phyloP scores from a whole-genome alignment of 2,329 filamentous ascomycete species.

The Colletotrichum melonis region DNA sequence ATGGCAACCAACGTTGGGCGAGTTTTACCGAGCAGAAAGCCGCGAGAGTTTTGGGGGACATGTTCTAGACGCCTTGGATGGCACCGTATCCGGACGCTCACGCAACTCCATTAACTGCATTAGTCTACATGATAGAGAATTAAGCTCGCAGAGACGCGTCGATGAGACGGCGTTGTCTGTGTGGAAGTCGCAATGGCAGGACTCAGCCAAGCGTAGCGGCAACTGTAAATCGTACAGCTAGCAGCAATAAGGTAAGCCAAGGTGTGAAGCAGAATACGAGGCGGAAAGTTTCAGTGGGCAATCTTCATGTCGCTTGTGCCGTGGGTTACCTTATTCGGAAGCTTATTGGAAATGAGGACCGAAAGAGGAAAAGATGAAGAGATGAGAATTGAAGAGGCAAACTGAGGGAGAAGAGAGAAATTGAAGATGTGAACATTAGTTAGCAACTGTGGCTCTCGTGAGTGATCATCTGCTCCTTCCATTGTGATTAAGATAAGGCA shows the following conservation, averaged over 20 bases:
- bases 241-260: too few relatives aligned
- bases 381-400: neutral
- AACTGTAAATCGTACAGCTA: neutral
- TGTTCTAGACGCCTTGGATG: neutral
- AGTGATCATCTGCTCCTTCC: neutral
- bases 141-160: neutral
- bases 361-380: neutral
- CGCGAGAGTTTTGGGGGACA: neutral
- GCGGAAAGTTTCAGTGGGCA: neutral
- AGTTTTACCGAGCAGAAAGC: neutral
- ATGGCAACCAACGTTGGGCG: neutral
- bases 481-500: neutral
- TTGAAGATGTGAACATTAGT: too few relatives aligned
- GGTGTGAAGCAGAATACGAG: neutral
- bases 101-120: neutral
- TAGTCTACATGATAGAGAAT: neutral
- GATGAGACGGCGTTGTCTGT: neutral
- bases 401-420: neutral
- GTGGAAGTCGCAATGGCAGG: neutral
- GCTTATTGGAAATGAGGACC: neutral
- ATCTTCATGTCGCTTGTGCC: neutral
- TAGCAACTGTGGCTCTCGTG: too few relatives aligned
- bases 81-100: neutral
- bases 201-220: neutral
- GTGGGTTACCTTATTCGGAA: neutral